Base-by-base conservation (phyloP, 108 stramenopile species). In the Skeletonema menzelii region DNA sequence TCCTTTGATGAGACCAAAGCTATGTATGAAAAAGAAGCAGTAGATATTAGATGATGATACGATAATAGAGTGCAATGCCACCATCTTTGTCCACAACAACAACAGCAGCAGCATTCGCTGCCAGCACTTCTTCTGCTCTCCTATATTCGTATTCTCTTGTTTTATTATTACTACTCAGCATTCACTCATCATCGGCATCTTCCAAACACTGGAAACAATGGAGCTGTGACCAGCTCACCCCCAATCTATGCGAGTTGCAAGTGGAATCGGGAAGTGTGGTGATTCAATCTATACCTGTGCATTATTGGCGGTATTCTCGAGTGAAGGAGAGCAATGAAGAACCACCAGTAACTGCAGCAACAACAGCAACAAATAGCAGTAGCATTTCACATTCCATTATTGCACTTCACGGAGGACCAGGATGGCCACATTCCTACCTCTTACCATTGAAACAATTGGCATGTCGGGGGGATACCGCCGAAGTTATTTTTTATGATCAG, bases 401-500 rank as follows among this genome's bases (percentile, higher is more conserved):
- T 31, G 38, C 58, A 20, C 28, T 86, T 40, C 85, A 86, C 56
- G 85, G 82, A n/a, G 85, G 85, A n/a, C 85, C 85, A 14, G 63
- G 63, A 40, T 83, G 38, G 35, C 59, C 73, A 4, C 82, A 83
- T 59, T 59, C 76, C 28, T 86, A 83, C 47, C 59, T 86, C 59
- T 44, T 80, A 8, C 82, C 85, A 24, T 60, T 86, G 28, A 76
- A 72, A 56, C 85, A 86, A 57, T 31, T 72, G 63, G 85, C 85
- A 19, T 86, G 85, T 68, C 82, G 79, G 11, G 72, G 67, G 3
- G 38, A 31, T 38, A 56, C 72, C 0, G 55, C 61, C 15, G 67
- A 56, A 35, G 62, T 86, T 22, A 72, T 76, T 49, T 86, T 86
- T 58, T 86, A 86, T 64, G 85, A 86, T 71, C 82, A 86, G 59